phyloP scores from a whole-genome alignment of 139 green algal species.

The Chlorella sp. region DNA sequence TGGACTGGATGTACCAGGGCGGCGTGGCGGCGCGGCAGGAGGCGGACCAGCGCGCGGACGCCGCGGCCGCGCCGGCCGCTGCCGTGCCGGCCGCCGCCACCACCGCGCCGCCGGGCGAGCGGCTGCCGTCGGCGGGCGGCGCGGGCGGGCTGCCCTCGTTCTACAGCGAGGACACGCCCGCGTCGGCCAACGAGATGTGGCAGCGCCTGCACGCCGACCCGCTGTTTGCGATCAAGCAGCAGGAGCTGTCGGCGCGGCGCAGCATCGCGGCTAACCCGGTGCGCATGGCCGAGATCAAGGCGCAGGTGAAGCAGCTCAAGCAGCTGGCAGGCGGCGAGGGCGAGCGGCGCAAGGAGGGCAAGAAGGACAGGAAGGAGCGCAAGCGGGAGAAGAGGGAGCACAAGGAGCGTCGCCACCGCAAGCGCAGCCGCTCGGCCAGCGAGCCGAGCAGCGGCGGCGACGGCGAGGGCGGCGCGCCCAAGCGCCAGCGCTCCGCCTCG shows the following conservation, averaged over 20 bases:
- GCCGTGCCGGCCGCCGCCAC: neutral
- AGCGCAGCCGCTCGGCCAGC: neutral
- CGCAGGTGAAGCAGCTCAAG: conserved; percentile 49
- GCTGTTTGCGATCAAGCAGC: conserved; percentile 83
- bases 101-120: neutral
- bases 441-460: too few species aligned
- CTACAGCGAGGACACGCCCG: conserved; percentile 62
- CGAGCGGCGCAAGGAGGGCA: conserved; percentile 61
- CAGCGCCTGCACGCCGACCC: conserved; percentile 89
- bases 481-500: conserved; percentile 10
- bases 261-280: conserved; percentile 70
- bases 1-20: conserved; percentile 98
- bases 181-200: conserved; percentile 90
- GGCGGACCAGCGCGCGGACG: conserved; percentile 70
- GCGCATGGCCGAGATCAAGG: conserved; percentile 44
- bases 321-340: conserved; percentile 32
- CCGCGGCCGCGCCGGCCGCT: conserved; percentile 39
- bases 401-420: conserved; percentile 2
- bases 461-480: neutral
- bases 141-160: conserved; percentile 61
- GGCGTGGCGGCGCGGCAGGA: conserved; percentile 77
- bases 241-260: conserved; percentile 66
- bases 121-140: neutral
- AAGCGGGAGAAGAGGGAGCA: conserved; percentile 27
- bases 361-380: conserved; percentile 62